These are phyloP conservation scores for Barnettozyma wickerhamii DNA, from an alignment of 805 yeast species.

Conservation along the genomic window DNA sequence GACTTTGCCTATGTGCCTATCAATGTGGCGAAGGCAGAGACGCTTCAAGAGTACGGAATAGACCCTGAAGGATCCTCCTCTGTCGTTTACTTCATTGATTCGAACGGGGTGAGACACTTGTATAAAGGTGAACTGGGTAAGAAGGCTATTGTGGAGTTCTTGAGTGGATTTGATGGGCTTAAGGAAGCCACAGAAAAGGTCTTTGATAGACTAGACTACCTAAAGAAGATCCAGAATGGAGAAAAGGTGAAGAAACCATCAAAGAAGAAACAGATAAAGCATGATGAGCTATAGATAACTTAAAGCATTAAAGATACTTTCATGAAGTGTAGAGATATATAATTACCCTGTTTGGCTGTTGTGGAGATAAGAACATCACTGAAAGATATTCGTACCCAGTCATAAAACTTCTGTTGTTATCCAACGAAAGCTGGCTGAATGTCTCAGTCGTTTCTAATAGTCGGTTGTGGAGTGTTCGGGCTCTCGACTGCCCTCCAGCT, in stretches of 20 bases:
- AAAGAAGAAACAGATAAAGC: constrained; percentile 7
- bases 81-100: constrained; percentile 10
- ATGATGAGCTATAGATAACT: constrained; percentile 17
- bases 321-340: no score
- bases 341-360: no score
- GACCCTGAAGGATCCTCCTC: constrained; percentile 14
- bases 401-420: no score
- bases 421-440: no score
- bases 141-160: constrained; percentile 27
- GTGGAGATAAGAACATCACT: not conserved
- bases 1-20: constrained; percentile 43
- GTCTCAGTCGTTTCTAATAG: constrained; percentile 18
- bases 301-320: not conserved
- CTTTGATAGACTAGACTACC: constrained; percentile 6
- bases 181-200: constrained; percentile 27
- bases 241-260: constrained; percentile 20
- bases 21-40: constrained; percentile 21
- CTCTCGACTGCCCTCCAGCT: constrained; percentile 39
- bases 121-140: constrained; percentile 32
- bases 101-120: constrained; percentile 12
- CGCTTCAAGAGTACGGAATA: constrained; percentile 13
- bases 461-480: constrained; percentile 45
- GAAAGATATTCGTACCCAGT: not conserved
- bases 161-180: constrained; percentile 29
- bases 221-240: constrained; percentile 22